A percentile compares a stretch with the other conserved stretches of the same genome.
Conservation (phyloP, 2,329 filamentous ascomycete species). For the Sarocladiaceae sp. region DNA sequence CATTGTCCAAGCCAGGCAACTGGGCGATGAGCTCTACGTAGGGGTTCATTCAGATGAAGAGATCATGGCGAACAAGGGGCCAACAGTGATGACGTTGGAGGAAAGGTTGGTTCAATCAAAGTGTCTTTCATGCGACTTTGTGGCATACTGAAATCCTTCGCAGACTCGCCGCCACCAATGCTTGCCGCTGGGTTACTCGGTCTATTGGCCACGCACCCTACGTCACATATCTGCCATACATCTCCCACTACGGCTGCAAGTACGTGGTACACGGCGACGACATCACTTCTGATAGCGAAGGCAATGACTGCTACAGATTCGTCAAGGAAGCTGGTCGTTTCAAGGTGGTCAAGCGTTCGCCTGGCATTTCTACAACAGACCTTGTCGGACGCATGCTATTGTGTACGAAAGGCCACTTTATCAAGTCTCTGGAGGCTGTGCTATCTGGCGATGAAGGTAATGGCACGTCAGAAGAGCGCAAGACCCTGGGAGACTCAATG, state of each 20-base stretch:
- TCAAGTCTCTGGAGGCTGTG: slow-evolving; percentile 68
- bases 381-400: slow-evolving; percentile 97
- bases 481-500: slow-evolving; percentile 63
- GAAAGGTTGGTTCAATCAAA: slow-evolving; percentile 57
- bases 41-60: slow-evolving; percentile 95
- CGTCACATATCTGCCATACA: slow-evolving; percentile 90
- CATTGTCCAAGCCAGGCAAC: slow-evolving; percentile 90
- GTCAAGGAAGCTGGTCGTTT: slow-evolving; percentile 93
- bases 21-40: slow-evolving; percentile 83
- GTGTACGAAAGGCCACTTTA: slow-evolving; percentile 92
- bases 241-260: slow-evolving; percentile 89
- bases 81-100: slow-evolving; percentile 90
- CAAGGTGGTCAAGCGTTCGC: slow-evolving; percentile 94
- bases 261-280: slow-evolving; percentile 97
- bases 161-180: slow-evolving; percentile 84
- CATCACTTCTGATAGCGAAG: slow-evolving; percentile 89
- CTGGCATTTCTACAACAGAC: slow-evolving; percentile 94
- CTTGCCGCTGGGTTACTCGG: slow-evolving; percentile 89
- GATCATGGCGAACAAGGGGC: slow-evolving; percentile 95
- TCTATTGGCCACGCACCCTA: slow-evolving; percentile 86
- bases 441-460: slow-evolving; percentile 70
- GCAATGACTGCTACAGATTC: slow-evolving; percentile 96
- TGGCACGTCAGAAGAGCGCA: slow-evolving; percentile 64
- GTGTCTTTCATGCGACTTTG: background rate
- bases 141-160: slow-evolving; percentile 4